Percentiles rank a stretch among this genome's conserved stretches.
Evolutionary conservation across 768 basidiomycete species (phyloP).

Genomic region (Boletellus ananas): DNA sequence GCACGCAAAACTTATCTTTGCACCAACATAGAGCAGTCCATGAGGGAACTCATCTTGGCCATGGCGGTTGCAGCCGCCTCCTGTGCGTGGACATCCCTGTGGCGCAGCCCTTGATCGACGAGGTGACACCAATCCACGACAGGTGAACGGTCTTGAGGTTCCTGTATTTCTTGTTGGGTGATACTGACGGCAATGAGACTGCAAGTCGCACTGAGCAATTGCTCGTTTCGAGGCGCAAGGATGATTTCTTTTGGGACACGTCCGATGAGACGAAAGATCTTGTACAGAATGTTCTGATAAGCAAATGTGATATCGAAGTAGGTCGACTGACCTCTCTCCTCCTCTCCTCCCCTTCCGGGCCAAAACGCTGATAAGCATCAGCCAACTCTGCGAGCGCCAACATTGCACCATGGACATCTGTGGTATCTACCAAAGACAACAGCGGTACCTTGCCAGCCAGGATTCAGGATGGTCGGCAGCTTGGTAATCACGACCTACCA

Average conservation of each 20-base stretch:
- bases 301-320: neutral
- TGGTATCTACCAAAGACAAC: constrained; percentile 58
- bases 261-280: constrained; percentile 67
- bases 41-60: constrained; percentile 61
- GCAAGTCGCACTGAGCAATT: constrained; percentile 70
- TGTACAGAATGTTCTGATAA: constrained; percentile 1
- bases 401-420: constrained; percentile 81
- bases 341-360: constrained; percentile 33
- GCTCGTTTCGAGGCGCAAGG: constrained; percentile 63
- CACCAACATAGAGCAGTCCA: constrained; percentile 60
- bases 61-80: constrained; percentile 72
- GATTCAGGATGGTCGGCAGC: constrained; percentile 12
- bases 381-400: constrained; percentile 72
- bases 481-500: constrained; percentile 43
- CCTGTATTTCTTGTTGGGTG: constrained; percentile 51
- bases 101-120: constrained; percentile 69
- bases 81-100: constrained; percentile 61
- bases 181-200: constrained; percentile 62
- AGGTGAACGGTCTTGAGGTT: constrained; percentile 34
- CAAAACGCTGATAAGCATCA: constrained; percentile 43
- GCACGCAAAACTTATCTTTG: constrained; percentile 60
- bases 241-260: constrained; percentile 57
- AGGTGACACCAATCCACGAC: constrained; percentile 65
- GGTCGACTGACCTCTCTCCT: constrained; percentile 41
- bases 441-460: constrained; percentile 44